A percentile compares a stretch with the other conserved stretches of the same genome.
Conservation (phyloP, 1,284 basidiomycete genomes). For the Leccinum subrobustum region DNA sequence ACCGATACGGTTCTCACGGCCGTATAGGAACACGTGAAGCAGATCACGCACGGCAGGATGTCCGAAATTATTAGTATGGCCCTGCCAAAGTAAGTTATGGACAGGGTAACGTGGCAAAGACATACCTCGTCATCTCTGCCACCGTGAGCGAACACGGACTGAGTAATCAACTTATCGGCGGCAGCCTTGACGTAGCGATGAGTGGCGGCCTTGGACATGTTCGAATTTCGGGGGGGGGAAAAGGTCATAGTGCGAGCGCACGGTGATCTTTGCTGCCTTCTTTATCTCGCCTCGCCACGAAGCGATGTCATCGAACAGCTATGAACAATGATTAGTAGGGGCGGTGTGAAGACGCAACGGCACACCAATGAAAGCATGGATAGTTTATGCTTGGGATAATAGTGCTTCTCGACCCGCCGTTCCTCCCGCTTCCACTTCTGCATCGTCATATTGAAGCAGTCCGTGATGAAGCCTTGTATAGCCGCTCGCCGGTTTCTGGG, state of each 20-base stretch:
- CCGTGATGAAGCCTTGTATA: background rate
- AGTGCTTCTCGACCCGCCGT: background rate
- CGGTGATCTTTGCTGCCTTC: background rate
- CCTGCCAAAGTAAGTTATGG: background rate
- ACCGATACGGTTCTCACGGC: background rate
- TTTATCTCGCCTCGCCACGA: background rate
- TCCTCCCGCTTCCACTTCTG: background rate
- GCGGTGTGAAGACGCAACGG: no score
- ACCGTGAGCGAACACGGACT: background rate
- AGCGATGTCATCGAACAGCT: background rate
- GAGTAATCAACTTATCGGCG: background rate
- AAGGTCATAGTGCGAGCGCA: background rate
- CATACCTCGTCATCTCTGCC: background rate
- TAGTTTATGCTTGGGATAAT: background rate
- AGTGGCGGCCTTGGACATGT: background rate
- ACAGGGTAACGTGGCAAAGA: background rate
- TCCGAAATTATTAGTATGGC: background rate
- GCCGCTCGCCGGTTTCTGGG: background rate
- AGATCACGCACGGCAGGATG: background rate
- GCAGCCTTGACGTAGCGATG: background rate
- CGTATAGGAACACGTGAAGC: background rate
- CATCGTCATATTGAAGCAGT: background rate
- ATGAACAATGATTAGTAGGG: background rate
- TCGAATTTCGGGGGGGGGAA: background rate
- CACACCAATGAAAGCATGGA: background rate